Conservation (phyloP, 805 yeast genomes). For the Candida coquimbonensis region DNA sequence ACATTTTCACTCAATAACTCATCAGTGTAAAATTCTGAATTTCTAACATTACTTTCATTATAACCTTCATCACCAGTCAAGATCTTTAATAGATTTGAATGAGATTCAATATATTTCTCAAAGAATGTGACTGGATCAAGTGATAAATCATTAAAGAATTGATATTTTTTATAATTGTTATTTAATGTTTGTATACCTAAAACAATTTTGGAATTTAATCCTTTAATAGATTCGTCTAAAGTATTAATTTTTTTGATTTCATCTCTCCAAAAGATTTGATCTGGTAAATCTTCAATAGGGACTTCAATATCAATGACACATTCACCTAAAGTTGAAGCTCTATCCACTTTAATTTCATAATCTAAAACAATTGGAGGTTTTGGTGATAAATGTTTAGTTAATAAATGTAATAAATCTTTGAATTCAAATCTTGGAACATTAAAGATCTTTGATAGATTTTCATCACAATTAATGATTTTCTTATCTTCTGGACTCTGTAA, state of each 20-base stretch:
- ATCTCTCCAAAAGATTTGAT: slow-evolving; percentile 23
- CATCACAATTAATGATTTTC: slow-evolving; percentile 46
- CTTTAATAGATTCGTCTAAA: slow-evolving; percentile 25
- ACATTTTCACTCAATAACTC: slow-evolving; percentile 8
- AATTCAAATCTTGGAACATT: slow-evolving; percentile 50
- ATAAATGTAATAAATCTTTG: slow-evolving; percentile 62
- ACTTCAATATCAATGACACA: slow-evolving; percentile 70
- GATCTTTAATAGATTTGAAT: slow-evolving; percentile 77
- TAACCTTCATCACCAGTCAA: slow-evolving; percentile 85
- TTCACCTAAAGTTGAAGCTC: slow-evolving; percentile 75
- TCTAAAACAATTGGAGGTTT: slow-evolving; percentile 73
- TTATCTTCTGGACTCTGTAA: slow-evolving; percentile 52
- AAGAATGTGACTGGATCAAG: slow-evolving; percentile 80
- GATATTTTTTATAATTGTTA: slow-evolving; percentile 55
- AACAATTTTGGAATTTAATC: slow-evolving; percentile 27
- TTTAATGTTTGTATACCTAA: slow-evolving; percentile 44
- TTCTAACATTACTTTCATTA: slow-evolving; percentile 82
- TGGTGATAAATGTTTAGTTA: slow-evolving; percentile 65
- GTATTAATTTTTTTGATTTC: slow-evolving; percentile 26
- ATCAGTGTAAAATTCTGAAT: slow-evolving; percentile 59
- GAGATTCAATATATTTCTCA: slow-evolving; percentile 68
- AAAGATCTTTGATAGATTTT: slow-evolving; percentile 36
- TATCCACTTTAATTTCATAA: slow-evolving; percentile 70
- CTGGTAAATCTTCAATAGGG: slow-evolving; percentile 30
- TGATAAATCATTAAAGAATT: slow-evolving; percentile 78